Evolutionary conservation across 306 rosid genomes (phyloP).

Genomic region (Ochetophila trinervis): DNA sequence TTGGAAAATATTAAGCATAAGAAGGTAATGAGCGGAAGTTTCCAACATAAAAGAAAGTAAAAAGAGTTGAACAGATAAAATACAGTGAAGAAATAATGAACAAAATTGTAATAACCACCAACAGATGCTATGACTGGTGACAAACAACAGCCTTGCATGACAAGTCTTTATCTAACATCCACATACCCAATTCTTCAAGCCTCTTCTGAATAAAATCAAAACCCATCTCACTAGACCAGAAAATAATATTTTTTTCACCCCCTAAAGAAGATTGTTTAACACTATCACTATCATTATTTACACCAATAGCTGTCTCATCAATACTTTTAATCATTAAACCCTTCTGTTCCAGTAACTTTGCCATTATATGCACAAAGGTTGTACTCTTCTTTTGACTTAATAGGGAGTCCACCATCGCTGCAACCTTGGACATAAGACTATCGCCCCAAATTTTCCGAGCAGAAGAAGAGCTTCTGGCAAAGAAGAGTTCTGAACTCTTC

Average conservation of each 20-base stretch:
- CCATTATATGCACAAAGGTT: conserved; percentile 42
- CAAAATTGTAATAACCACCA: neutral
- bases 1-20: too few species aligned
- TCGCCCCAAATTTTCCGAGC: conserved; percentile 48
- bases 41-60: too few species aligned
- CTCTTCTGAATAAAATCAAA: conserved; percentile 43
- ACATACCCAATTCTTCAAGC: conserved; percentile 58
- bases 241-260: conserved; percentile 51
- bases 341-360: conserved; percentile 33
- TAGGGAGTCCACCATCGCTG: conserved; percentile 37
- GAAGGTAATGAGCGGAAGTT: too few species aligned
- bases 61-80: too few species aligned
- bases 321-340: conserved; percentile 24
- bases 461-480: conserved; percentile 46
- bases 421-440: conserved; percentile 33
- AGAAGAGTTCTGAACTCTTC: conserved; percentile 50
- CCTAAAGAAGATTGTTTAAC: conserved; percentile 40
- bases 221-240: conserved; percentile 51
- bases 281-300: conserved; percentile 32
- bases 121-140: conserved; percentile 51
- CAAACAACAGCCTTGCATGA: conserved; percentile 86
- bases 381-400: conserved; percentile 29
- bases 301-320: conserved; percentile 36
- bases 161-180: conserved; percentile 59
- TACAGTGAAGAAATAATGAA: too few species aligned